phyloP scores from a whole-genome alignment of 176 grass and related monocot species.

The Neostapfia colusana region DNA sequence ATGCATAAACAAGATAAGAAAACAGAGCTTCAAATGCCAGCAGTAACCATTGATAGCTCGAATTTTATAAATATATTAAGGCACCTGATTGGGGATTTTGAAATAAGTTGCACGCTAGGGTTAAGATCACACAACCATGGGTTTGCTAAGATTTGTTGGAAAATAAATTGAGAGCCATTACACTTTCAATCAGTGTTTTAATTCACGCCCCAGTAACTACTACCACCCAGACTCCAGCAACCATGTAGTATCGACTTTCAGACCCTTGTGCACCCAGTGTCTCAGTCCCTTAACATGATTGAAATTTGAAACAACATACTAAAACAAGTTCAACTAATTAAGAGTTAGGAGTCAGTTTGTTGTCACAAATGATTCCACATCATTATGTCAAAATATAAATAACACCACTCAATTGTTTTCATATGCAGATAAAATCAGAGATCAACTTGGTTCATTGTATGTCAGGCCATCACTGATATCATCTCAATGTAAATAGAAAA shows the following conservation, averaged over 20 bases:
- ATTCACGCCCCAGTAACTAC: neutral
- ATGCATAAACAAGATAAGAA: slow-evolving; percentile 13
- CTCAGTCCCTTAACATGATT: neutral
- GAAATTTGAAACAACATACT: neutral
- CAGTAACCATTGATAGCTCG: neutral
- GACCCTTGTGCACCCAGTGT: neutral
- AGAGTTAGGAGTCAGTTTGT: neutral
- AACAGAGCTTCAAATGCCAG: neutral
- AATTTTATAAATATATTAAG: neutral
- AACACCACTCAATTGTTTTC: neutral
- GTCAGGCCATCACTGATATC: neutral
- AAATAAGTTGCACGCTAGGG: neutral
- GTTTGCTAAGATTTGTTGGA: neutral
- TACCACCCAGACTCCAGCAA: neutral
- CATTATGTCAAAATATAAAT: neutral
- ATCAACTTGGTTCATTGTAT: neutral
- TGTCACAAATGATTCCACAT: neutral
- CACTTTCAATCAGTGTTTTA: neutral
- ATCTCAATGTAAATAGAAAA: neutral
- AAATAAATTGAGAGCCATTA: slow-evolving; percentile 11
- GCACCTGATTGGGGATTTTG: neutral
- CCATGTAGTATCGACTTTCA: neutral
- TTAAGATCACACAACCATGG: neutral
- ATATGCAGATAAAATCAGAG: neutral
- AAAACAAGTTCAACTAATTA: neutral